These are phyloP conservation scores for Leccinum uliginosum DNA, from an alignment of 768 basidiomycete genomes.

Conservation along the genomic window DNA sequence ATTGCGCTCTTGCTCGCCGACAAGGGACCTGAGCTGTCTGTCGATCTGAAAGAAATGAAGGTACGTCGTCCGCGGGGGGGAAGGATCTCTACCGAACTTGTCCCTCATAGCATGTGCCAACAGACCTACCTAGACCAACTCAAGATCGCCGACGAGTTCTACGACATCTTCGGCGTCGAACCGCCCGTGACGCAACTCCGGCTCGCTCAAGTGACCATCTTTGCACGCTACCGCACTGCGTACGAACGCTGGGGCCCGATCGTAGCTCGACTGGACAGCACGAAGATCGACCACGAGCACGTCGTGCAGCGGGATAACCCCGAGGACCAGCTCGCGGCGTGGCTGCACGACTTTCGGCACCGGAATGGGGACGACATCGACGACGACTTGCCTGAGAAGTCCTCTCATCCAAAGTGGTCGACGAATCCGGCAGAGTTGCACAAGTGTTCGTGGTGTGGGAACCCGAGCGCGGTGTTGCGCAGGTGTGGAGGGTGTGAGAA, in stretches of 20 bases:
- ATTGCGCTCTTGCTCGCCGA: conserved; percentile 50
- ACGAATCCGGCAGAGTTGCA: conserved; percentile 49
- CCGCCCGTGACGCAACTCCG: conserved; percentile 51
- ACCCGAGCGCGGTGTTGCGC: conserved; percentile 53
- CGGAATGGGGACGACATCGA: conserved; percentile 37
- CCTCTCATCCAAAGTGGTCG: conserved; percentile 43
- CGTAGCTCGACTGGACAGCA: conserved; percentile 35
- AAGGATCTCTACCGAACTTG: no score
- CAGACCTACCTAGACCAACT: conserved; percentile 41
- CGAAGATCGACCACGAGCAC: conserved; percentile 28
- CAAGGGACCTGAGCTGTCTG: conserved; percentile 45
- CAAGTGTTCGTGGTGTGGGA: conserved; percentile 55
- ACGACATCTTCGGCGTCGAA: conserved; percentile 39
- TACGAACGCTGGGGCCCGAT: conserved; percentile 44
- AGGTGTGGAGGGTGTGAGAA: conserved; percentile 46
- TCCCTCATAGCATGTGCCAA: neutral
- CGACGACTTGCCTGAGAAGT: conserved; percentile 25
- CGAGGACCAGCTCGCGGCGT: conserved; percentile 55
- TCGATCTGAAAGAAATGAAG: conserved; percentile 47
- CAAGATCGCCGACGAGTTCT: conserved; percentile 50
- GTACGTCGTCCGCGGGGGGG: conserved; percentile 27
- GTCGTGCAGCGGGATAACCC: conserved; percentile 35
- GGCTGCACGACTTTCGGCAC: conserved; percentile 48
- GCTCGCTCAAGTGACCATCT: conserved; percentile 48
- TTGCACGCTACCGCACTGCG: conserved; percentile 42